Evolutionary conservation across 768 basidiomycete genomes (phyloP), one percentile per base, ranked within the genome.

Genomic region (Kwoniella pini): DNA sequence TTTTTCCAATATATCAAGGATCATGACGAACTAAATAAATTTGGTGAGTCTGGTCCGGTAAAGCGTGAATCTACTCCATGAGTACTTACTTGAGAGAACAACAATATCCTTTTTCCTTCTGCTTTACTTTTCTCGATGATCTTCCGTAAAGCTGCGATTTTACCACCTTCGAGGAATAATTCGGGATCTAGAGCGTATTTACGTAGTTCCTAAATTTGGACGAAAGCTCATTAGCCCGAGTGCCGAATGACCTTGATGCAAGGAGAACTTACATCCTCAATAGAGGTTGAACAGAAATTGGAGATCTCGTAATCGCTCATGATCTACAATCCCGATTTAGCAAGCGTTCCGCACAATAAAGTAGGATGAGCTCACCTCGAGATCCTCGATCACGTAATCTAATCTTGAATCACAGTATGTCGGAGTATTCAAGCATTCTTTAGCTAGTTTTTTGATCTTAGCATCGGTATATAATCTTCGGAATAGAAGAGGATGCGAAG

Each of bases 261-360:
- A n/a, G n/a, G 31, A 6, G 2, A 38, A 70, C 83, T 39, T 56
- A 92, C 92, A 84, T 90, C 91, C 80, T 95, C 95, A 11, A 86
- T 85, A 49, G 84, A 83, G 71, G 58, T 48, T n/a, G 40, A 53
- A 38, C 88, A 89, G 75, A 94, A 95, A 40, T 85, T 79, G 71
- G 96, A 91, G 33, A 99, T 82, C 79, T 98, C 96, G 7, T 92
- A 88, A 79, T 99, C 96, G 43, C 92, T 95, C 95, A 98, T 98
- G 19, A 96, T 88, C 68, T 59, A 39, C 12, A 11, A 21, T 17
- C 17, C n/a, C 4, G 2, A 11, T 11, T 89, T 55, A 52, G 4
- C 43, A 40, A 38, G 63, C 60, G 61, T 63, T 57, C 24, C 3
- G 26, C 19, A 12, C 51, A 17, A 38, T 11, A 9, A 3, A n/a